These are phyloP conservation scores for Xylaria sp. DNA, from an alignment of 2,329 filamentous ascomycete genomes.

Conservation along the genomic window DNA sequence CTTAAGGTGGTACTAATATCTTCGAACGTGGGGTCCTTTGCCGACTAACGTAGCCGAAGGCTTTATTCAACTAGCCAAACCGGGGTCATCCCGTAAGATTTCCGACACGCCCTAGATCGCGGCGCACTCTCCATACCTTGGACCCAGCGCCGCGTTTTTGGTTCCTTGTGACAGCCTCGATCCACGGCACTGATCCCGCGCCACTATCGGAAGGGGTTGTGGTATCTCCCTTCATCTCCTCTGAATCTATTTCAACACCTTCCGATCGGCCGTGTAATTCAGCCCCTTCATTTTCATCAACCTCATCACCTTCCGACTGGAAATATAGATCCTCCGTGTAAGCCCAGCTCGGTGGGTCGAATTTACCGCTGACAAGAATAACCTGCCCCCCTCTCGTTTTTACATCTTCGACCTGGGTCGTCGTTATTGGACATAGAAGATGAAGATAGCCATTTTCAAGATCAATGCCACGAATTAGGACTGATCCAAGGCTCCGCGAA, in stretches of 20 bases:
- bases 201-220: conserved; percentile 8
- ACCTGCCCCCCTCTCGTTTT: conserved; percentile 59
- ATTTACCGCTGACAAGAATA: conserved; percentile 73
- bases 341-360: conserved; percentile 75
- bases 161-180: conserved; percentile 65
- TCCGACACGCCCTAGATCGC: conserved; percentile 62
- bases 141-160: conserved; percentile 67
- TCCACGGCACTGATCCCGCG: conserved; percentile 61
- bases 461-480: conserved; percentile 77
- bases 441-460: conserved; percentile 63
- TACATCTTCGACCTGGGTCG: conserved; percentile 53
- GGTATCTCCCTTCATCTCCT: conserved; percentile 47
- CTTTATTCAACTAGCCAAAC: conserved; percentile 6
- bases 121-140: conserved; percentile 70
- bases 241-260: conserved; percentile 49
- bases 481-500: conserved; percentile 70
- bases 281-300: conserved; percentile 38
- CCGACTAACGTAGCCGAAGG: conserved; percentile 25
- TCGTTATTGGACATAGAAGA: conserved; percentile 69
- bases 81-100: conserved; percentile 25
- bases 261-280: conserved; percentile 46
- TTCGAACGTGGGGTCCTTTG: conserved; percentile 2
- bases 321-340: conserved; percentile 71
- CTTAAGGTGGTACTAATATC: conserved; percentile 11
- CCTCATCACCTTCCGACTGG: conserved; percentile 41